Conservation (phyloP, 2,329 filamentous ascomycete genomes). For the Aureobasidium sp. region DNA sequence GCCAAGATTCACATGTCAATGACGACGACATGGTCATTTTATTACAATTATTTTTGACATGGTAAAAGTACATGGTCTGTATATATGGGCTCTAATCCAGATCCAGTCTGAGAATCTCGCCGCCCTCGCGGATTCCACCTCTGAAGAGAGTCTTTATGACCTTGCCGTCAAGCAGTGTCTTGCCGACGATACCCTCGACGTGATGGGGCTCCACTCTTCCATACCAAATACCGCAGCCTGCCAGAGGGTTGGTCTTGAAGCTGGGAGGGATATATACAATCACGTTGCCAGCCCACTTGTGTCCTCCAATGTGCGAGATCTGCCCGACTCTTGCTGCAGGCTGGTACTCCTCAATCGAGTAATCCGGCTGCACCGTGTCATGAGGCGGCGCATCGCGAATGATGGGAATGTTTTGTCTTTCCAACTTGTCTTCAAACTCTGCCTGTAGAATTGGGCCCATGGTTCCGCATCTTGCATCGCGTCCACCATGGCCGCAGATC, state of each 20-base stretch:
- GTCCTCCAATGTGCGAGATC: slow-evolving; percentile 75
- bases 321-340: slow-evolving; percentile 55
- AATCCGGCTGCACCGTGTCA: slow-evolving; percentile 20
- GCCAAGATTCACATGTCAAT: slow-evolving; percentile 15
- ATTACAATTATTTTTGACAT: neutral
- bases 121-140: slow-evolving; percentile 51
- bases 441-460: slow-evolving; percentile 65
- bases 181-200: slow-evolving; percentile 66
- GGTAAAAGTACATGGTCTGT: neutral
- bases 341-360: slow-evolving; percentile 21
- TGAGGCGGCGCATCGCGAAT: slow-evolving; percentile 35
- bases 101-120: slow-evolving; percentile 20
- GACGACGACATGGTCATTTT: neutral
- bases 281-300: slow-evolving; percentile 80
- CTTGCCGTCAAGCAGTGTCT: slow-evolving; percentile 61
- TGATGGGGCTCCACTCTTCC: slow-evolving; percentile 68
- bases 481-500: slow-evolving; percentile 78
- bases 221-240: slow-evolving; percentile 74
- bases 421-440: slow-evolving; percentile 61
- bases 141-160: slow-evolving; percentile 66
- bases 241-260: slow-evolving; percentile 47
- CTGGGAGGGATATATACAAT: slow-evolving; percentile 69
- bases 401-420: slow-evolving; percentile 43
- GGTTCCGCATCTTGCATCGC: slow-evolving; percentile 76
- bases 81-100: neutral